A percentile compares a stretch with the other conserved stretches of the same genome.
phyloP scores from a whole-genome alignment of 257 asterid genomes.

The Asclepias syriaca region DNA sequence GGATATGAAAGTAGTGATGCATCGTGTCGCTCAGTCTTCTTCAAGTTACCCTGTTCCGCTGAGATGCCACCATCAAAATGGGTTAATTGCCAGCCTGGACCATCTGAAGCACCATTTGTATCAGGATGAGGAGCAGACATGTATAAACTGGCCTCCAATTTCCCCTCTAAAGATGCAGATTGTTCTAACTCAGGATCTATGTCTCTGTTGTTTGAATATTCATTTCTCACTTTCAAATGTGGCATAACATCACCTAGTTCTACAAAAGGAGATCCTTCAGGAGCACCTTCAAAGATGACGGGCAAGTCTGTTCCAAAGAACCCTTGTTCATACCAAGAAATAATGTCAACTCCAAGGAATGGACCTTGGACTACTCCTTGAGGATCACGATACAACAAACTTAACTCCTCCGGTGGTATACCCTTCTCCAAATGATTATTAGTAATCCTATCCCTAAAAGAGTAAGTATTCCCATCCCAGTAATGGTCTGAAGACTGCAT shows the following conservation, averaged over 20 bases:
- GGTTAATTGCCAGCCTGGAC: slow-evolving; percentile 45
- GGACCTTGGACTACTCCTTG: slow-evolving; percentile 99
- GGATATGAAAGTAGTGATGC: slow-evolving; percentile 40
- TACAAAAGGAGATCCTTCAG: slow-evolving; percentile 59
- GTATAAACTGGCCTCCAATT: slow-evolving; percentile 33
- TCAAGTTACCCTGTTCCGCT: slow-evolving; percentile 36
- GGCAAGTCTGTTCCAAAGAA: slow-evolving; percentile 91
- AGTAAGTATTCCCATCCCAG: slow-evolving; percentile 41
- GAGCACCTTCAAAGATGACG: slow-evolving; percentile 88
- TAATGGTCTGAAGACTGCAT: slow-evolving; percentile 41
- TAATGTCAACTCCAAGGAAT: slow-evolving; percentile 90
- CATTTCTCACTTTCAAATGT: slow-evolving; percentile 52
- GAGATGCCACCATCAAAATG: slow-evolving; percentile 55
- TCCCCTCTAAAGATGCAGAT: slow-evolving; percentile 37
- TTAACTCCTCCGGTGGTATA: slow-evolving; percentile 70
- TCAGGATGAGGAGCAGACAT: slow-evolving; percentile 41
- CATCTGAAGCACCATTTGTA: slow-evolving; percentile 34
- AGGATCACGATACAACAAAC: slow-evolving; percentile 87
- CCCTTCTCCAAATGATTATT: slow-evolving; percentile 47
- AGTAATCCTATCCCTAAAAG: slow-evolving; percentile 31
- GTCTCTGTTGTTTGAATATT: slow-evolving; percentile 32
- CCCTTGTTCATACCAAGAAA: slow-evolving; percentile 97
- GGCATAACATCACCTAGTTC: slow-evolving; percentile 95
- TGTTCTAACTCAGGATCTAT: slow-evolving; percentile 41
- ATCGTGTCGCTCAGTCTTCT: slow-evolving; percentile 43